Percentiles rank a stretch among this genome's conserved stretches.
These are phyloP conservation scores for Lachnellula cervina DNA, from an alignment of 2,329 filamentous ascomycete species.

Conservation along the genomic window DNA sequence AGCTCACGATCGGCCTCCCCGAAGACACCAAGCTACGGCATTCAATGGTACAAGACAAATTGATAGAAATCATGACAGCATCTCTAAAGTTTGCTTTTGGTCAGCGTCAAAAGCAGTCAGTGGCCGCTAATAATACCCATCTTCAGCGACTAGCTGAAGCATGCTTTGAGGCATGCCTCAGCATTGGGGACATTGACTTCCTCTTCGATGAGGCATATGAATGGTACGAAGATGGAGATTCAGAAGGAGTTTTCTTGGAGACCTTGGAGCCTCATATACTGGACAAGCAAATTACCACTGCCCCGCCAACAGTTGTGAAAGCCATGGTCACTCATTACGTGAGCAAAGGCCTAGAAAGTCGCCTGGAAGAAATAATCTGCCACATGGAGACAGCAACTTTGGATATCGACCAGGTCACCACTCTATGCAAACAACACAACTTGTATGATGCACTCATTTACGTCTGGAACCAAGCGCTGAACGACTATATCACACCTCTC, in stretches of 20 bases:
- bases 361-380: slow-evolving; percentile 90
- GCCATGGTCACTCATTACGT: slow-evolving; percentile 79
- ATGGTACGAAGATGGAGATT: slow-evolving; percentile 74
- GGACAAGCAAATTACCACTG: slow-evolving; percentile 64
- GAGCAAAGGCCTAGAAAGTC: slow-evolving; percentile 65
- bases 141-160: slow-evolving; percentile 74
- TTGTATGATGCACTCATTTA: slow-evolving; percentile 95
- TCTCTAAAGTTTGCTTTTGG: slow-evolving; percentile 86
- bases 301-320: slow-evolving; percentile 83
- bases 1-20: slow-evolving; percentile 86
- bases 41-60: slow-evolving; percentile 77
- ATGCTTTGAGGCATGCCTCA: slow-evolving; percentile 78
- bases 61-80: slow-evolving; percentile 89
- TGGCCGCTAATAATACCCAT: slow-evolving; percentile 42
- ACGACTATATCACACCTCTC: slow-evolving; percentile 86
- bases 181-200: slow-evolving; percentile 73
- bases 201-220: slow-evolving; percentile 89
- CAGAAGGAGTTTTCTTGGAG: slow-evolving; percentile 76
- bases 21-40: slow-evolving; percentile 75
- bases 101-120: slow-evolving; percentile 48
- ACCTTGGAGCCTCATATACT: slow-evolving; percentile 84
- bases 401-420: slow-evolving; percentile 89
- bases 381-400: slow-evolving; percentile 85
- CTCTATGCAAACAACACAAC: slow-evolving; percentile 83
- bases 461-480: slow-evolving; percentile 88